Conservation (phyloP, 768 basidiomycete genomes). For the Melanogaster broomeanus region DNA sequence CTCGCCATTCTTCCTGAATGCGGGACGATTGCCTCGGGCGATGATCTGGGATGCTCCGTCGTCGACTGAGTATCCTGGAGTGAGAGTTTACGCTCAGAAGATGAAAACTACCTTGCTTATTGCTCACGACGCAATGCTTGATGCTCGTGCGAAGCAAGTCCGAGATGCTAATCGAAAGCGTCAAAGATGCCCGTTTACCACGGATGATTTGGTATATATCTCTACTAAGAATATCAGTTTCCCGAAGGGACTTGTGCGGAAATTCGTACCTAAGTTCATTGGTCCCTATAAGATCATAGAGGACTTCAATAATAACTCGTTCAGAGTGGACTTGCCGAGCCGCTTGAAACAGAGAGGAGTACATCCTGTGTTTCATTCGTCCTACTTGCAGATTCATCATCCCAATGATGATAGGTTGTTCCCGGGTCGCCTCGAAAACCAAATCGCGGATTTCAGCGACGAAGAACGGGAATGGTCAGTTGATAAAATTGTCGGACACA, state of each 20-base stretch:
- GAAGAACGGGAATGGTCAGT: constrained; percentile 18
- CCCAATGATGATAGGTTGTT: constrained; percentile 30
- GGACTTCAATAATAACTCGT: constrained; percentile 15
- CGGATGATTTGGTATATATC: constrained; percentile 30
- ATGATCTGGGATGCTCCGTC: constrained; percentile 20
- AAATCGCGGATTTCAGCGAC: constrained; percentile 14
- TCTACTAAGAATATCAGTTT: constrained; percentile 28
- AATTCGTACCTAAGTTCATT: constrained; percentile 38
- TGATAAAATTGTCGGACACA: constrained; percentile 22
- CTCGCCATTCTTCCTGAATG: constrained; percentile 17
- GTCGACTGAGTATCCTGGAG: constrained; percentile 27
- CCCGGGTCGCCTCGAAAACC: constrained; percentile 18
- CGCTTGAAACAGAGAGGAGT: constrained; percentile 26
- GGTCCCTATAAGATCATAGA: constrained; percentile 31
- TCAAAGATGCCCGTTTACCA: constrained; percentile 8
- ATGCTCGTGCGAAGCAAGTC: constrained; percentile 34
- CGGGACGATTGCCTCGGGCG: not conserved
- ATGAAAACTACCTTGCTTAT: constrained; percentile 30
- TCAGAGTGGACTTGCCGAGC: constrained; percentile 26
- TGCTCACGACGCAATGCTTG: constrained; percentile 35
- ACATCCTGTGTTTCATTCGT: constrained; percentile 35
- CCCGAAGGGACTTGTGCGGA: constrained; percentile 29
- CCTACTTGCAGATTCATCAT: constrained; percentile 23
- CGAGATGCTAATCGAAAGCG: constrained; percentile 26
- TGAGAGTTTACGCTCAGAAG: constrained; percentile 24